phyloP scores from a whole-genome alignment of 1,284 basidiomycete genomes.

The Apiotrichum laibachii region DNA sequence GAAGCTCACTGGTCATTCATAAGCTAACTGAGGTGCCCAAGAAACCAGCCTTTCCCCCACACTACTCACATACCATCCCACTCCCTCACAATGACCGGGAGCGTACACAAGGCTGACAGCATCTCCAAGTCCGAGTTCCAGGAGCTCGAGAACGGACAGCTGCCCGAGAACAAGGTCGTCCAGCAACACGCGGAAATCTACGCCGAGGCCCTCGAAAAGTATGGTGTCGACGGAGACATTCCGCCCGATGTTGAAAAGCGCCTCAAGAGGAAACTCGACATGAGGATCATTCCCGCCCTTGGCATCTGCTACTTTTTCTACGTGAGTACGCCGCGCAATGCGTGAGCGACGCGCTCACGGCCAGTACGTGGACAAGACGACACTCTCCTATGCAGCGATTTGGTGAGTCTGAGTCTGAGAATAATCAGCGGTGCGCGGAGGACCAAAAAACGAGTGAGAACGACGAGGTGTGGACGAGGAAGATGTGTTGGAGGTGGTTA shows the following conservation, averaged over 20 bases:
- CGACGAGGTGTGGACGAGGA: too few species aligned
- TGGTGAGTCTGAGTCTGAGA: too few species aligned
- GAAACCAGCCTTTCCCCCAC: too few species aligned
- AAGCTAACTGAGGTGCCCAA: too few species aligned
- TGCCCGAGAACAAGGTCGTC: not conserved
- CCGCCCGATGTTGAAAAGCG: conserved; percentile 40
- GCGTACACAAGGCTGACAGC: not conserved
- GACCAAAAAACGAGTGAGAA: too few species aligned
- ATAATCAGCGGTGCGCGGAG: too few species aligned
- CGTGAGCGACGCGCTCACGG: not conserved
- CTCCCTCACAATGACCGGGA: too few species aligned
- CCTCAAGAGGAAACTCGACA: conserved; percentile 41
- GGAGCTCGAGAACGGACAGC: not conserved
- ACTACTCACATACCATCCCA: too few species aligned
- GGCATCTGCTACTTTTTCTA: conserved; percentile 48
- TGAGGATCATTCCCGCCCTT: conserved; percentile 38
- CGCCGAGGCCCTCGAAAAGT: conserved; percentile 41
- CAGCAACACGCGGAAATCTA: conserved; percentile 38
- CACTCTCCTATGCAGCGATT: conserved; percentile 47
- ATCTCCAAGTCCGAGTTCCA: not conserved
- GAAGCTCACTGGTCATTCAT: too few species aligned
- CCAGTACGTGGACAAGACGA: conserved; percentile 46
- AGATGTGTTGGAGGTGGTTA: too few species aligned
- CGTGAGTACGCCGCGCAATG: conserved; percentile 10
- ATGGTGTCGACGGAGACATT: conserved; percentile 40